Evolutionary conservation across 106 monocot species (phyloP).

Genomic region (Posidonia australis): DNA sequence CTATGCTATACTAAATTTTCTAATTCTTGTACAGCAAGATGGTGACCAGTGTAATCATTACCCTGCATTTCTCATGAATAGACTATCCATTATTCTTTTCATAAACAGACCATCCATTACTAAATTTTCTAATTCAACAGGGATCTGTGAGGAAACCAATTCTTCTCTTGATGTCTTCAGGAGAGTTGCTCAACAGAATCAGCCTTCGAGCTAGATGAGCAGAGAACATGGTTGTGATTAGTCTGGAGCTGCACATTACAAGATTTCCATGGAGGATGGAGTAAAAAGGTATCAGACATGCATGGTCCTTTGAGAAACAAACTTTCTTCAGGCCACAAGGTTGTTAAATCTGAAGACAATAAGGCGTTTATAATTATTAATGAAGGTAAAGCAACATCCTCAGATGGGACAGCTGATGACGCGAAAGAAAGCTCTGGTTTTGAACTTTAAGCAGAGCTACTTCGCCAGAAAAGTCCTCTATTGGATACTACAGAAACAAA

Average conservation of each 20-base stretch:
- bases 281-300: slow-evolving; percentile 11
- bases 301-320: slow-evolving; percentile 2
- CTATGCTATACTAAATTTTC: slow-evolving; percentile 1
- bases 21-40: slow-evolving; percentile 37
- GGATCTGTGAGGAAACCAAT: slow-evolving; percentile 56
- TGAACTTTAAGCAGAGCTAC: slow-evolving; percentile 41
- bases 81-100: slow-evolving; percentile 79
- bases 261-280: slow-evolving; percentile 4
- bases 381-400: slow-evolving; percentile 33
- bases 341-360: slow-evolving; percentile 42
- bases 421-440: slow-evolving; percentile 24
- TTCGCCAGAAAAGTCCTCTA: slow-evolving; percentile 35
- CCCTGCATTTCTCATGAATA: slow-evolving; percentile 40
- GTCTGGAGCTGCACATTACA: slow-evolving; percentile 4
- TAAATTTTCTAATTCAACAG: slow-evolving; percentile 31
- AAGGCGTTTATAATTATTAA: slow-evolving; percentile 39
- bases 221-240: not conserved
- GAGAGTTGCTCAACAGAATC: slow-evolving; percentile 39
- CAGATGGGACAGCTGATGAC: slow-evolving; percentile 12
- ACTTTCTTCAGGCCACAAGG: slow-evolving; percentile 16
- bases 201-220: slow-evolving; percentile 11
- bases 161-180: slow-evolving; percentile 57
- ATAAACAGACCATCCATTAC: slow-evolving; percentile 85
- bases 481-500: slow-evolving; percentile 38
- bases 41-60: slow-evolving; percentile 30